Evolutionary conservation across 164 flowering plant species (phyloP).

Genomic region (Malania oleifera): DNA sequence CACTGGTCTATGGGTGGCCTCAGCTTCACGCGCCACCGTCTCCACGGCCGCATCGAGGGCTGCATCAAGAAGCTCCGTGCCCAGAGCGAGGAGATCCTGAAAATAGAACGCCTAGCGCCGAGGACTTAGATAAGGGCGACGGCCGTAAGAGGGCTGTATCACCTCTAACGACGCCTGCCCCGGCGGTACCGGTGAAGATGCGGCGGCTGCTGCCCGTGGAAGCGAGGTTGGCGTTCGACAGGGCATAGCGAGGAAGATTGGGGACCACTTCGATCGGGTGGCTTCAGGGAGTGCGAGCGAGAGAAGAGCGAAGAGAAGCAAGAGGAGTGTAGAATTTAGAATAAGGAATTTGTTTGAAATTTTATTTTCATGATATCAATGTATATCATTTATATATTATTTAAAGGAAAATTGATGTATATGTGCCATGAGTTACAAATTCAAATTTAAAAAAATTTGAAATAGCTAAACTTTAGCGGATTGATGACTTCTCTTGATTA

Average conservation of each 20-base stretch:
- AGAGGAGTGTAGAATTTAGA: neutral
- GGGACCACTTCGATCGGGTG: slow-evolving; percentile 39
- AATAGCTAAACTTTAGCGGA: neutral
- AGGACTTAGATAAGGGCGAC: neutral
- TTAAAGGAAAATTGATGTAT: neutral
- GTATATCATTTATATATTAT: neutral
- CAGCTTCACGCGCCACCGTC: slow-evolving; percentile 59
- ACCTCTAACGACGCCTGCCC: slow-evolving; percentile 40
- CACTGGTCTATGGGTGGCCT: slow-evolving; percentile 99
- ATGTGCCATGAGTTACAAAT: neutral
- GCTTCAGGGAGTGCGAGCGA: slow-evolving; percentile 21
- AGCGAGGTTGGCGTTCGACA: neutral
- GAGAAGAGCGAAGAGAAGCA: too few species aligned
- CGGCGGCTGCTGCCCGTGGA: slow-evolving; percentile 20
- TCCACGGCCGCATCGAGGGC: slow-evolving; percentile 87
- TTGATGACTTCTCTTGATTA: neutral
- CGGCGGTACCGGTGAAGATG: slow-evolving; percentile 37
- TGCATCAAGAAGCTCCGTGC: slow-evolving; percentile 43
- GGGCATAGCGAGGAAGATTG: slow-evolving; percentile 40
- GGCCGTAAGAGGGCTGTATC: neutral
- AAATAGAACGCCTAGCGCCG: neutral
- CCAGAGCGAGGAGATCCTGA: slow-evolving; percentile 30
- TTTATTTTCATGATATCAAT: neutral
- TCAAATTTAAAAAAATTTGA: neutral
- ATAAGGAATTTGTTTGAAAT: neutral